phyloP scores from a whole-genome alignment of 1,284 basidiomycete species.

The Gastroboletus turbinatus region DNA sequence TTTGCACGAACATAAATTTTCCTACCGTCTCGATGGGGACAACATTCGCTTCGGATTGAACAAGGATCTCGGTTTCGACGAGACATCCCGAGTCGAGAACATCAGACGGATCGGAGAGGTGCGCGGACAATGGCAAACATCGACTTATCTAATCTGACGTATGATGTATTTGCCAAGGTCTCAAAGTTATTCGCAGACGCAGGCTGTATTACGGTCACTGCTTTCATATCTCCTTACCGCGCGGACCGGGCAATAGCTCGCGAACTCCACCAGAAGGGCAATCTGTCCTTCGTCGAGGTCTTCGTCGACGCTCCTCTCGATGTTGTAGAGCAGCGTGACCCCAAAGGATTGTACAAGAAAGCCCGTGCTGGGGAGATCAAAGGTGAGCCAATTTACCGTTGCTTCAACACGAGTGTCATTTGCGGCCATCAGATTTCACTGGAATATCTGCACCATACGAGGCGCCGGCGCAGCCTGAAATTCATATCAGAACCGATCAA shows the following conservation, averaged over 20 bases:
- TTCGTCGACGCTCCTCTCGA: conserved; percentile 91
- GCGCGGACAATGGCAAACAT: conserved; percentile 14
- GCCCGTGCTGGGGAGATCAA: conserved; percentile 96
- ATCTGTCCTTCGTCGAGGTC: conserved; percentile 89
- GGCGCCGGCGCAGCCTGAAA: conserved; percentile 81
- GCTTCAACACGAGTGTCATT: conserved; percentile 11
- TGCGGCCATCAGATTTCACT: conserved; percentile 77
- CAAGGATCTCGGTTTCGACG: conserved; percentile 97
- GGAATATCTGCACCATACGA: conserved; percentile 98
- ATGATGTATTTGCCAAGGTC: conserved; percentile 53
- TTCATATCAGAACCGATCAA: conserved; percentile 91
- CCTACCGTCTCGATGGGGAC: conserved; percentile 95
- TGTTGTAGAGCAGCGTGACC: conserved; percentile 91
- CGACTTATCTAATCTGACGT: conserved; percentile 8
- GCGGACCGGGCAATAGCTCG: conserved; percentile 87
- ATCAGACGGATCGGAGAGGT: conserved; percentile 98
- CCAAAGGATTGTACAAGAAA: conserved; percentile 98
- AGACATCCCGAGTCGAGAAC: conserved; percentile 94
- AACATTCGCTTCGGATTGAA: conserved; percentile 97
- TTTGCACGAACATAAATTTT: conserved; percentile 81
- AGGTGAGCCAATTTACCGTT: conserved; percentile 48
- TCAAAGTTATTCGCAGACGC: conserved; percentile 93
- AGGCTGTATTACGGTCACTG: conserved; percentile 84
- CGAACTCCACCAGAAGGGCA: conserved; percentile 73
- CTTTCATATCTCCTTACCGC: conserved; percentile 98